Evolutionary conservation across 805 yeast genomes (phyloP).

Genomic region (Ogataea angusta): DNA sequence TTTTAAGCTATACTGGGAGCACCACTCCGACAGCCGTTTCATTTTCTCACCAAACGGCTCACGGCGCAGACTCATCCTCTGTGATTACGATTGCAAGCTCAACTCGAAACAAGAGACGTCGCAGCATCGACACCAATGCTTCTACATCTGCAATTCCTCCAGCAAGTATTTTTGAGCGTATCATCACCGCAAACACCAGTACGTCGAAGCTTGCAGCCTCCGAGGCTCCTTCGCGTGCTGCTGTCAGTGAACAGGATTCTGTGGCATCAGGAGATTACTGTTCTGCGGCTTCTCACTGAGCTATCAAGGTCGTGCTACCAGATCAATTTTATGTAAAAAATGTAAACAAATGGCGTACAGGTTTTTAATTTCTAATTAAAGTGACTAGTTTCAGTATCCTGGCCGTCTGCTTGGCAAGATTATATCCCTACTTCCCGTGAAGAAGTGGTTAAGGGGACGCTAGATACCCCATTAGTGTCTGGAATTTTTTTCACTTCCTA

Average conservation of each 20-base stretch:
- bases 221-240: slow-evolving; percentile 3
- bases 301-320: slow-evolving; percentile 10
- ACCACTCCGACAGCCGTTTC: slow-evolving; percentile 9
- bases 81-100: slow-evolving; percentile 35
- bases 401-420: slow-evolving; percentile 1
- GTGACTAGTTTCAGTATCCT: not conserved
- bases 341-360: slow-evolving; percentile 15
- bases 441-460: slow-evolving; percentile 9
- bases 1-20: slow-evolving; percentile 1
- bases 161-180: slow-evolving; percentile 63
- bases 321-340: slow-evolving; percentile 7
- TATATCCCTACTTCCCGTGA: slow-evolving; percentile 2
- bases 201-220: slow-evolving; percentile 11
- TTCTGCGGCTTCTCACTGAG: slow-evolving; percentile 16
- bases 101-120: slow-evolving; percentile 31
- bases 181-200: slow-evolving; percentile 27
- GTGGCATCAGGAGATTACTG: slow-evolving; percentile 17
- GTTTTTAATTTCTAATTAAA: slow-evolving; percentile 7
- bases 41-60: slow-evolving; percentile 4
- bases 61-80: slow-evolving; percentile 29
- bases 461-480: not conserved
- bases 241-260: slow-evolving; percentile 20
- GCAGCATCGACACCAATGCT: slow-evolving; percentile 48
- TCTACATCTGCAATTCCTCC: slow-evolving; percentile 71
- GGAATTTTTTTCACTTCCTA: not conserved